A percentile compares a stretch with the other conserved stretches of the same genome.
These are phyloP conservation scores for Syzygium grande DNA, from an alignment of 345 rosid genomes.

Conservation along the genomic window DNA sequence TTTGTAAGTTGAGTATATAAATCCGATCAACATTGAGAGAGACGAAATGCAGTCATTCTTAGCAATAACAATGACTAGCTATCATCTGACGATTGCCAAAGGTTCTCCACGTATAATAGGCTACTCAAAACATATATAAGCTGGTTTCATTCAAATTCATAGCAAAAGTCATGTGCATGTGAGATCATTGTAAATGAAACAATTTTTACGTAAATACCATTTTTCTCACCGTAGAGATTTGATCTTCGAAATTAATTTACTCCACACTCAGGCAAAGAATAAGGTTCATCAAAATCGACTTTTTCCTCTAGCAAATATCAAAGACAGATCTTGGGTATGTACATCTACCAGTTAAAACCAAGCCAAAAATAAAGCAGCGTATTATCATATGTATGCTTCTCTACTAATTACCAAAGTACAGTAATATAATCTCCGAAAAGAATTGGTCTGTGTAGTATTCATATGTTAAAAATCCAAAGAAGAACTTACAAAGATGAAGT, in stretches of 20 bases:
- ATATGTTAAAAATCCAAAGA: not conserved
- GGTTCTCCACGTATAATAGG: not conserved
- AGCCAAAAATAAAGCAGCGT: not conserved
- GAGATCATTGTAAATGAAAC: not conserved
- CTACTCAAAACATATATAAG: not conserved
- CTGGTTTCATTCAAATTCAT: not conserved
- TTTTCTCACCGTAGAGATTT: not conserved
- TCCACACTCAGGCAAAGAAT: not conserved
- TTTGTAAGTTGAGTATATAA: not conserved
- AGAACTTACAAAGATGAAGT: slow-evolving; percentile 20
- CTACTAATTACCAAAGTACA: not conserved
- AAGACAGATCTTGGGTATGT: not conserved
- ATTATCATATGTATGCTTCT: not conserved
- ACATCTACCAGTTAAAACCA: not conserved
- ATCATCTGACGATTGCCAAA: not conserved
- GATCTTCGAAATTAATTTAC: not conserved
- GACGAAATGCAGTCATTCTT: not conserved
- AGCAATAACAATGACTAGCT: no score
- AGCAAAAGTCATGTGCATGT: not conserved
- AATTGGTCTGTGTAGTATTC: not conserved
- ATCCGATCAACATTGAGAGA: not conserved
- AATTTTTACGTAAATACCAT: no score
- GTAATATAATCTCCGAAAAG: not conserved
- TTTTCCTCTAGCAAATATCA: not conserved
- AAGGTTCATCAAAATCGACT: not conserved